Conservation (phyloP, 305 asterid species). For the Euphrasia arctica region DNA sequence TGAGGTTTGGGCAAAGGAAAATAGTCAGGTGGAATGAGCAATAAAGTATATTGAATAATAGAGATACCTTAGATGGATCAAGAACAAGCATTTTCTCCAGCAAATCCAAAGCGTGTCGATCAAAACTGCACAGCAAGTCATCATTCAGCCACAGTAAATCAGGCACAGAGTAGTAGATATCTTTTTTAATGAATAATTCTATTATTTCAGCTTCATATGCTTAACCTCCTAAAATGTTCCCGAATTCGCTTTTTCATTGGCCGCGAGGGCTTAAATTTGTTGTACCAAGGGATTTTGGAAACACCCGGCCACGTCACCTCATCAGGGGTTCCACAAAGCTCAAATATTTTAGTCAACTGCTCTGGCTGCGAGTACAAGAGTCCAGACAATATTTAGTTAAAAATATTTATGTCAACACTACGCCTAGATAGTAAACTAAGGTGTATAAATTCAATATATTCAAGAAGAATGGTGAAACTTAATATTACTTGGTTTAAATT, state of each 20-base stretch:
- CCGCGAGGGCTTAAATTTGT: constrained; percentile 85
- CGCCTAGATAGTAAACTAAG: constrained; percentile 4
- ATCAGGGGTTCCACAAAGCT: constrained; percentile 98
- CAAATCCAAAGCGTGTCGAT: constrained; percentile 84
- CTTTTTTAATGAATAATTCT: constrained; percentile 17
- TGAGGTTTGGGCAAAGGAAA: constrained; percentile 14
- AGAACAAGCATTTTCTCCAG: constrained; percentile 92
- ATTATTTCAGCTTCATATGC: constrained; percentile 31
- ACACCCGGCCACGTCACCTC: constrained; percentile 97
- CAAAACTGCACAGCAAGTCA: constrained; percentile 59
- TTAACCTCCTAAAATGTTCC: constrained; percentile 86
- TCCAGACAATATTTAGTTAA: constrained; percentile 5
- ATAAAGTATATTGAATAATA: no score
- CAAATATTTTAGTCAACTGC: constrained; percentile 80
- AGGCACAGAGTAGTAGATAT: constrained; percentile 9
- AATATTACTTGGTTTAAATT: neutral
- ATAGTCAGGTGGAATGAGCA: neutral
- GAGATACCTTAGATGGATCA: constrained; percentile 93
- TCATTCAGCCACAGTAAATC: constrained; percentile 25
- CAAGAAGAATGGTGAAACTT: neutral
- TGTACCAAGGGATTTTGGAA: constrained; percentile 91
- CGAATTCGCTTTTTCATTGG: constrained; percentile 80
- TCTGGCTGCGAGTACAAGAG: constrained; percentile 64
- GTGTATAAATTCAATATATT: constrained; percentile 1
- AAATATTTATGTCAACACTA: neutral